Evolutionary conservation across 305 asterid species (phyloP).

Genomic region (Lippia alba): DNA sequence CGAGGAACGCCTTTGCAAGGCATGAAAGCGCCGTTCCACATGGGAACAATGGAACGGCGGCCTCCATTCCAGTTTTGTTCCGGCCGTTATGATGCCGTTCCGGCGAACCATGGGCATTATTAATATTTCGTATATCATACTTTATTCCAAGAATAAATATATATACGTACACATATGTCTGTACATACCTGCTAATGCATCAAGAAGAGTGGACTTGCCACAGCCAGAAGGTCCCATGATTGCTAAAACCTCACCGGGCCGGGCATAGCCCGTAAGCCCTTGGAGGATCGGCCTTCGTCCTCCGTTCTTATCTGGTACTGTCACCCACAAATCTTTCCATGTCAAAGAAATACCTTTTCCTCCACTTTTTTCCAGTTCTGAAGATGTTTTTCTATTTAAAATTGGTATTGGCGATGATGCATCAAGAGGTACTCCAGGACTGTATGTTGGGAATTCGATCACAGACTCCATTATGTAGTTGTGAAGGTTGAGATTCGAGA

Average conservation of each 20-base stretch:
- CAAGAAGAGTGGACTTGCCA: slow-evolving; percentile 75
- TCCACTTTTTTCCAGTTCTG: no score
- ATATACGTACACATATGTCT: no score
- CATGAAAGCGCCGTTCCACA: no score
- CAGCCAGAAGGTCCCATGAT: slow-evolving; percentile 80
- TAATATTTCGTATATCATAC: no score
- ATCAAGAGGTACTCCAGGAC: slow-evolving; percentile 25
- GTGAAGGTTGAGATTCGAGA: no score
- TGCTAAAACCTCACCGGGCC: slow-evolving; percentile 58
- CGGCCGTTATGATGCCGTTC: no score
- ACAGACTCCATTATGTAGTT: slow-evolving; percentile 1
- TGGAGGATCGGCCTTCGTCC: slow-evolving; percentile 47
- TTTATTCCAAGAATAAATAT: no score
- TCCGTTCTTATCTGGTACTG: slow-evolving; percentile 42
- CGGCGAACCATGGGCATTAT: no score
- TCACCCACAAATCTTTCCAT: slow-evolving; percentile 64
- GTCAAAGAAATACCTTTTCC: slow-evolving; percentile 40
- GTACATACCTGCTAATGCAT: slow-evolving; percentile 58
- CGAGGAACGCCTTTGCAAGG: no score
- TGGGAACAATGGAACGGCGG: no score
- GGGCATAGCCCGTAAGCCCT: slow-evolving; percentile 58
- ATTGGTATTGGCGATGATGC: slow-evolving; percentile 33
- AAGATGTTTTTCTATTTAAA: slow-evolving; percentile 5
- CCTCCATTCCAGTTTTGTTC: no score
- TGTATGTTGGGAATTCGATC: slow-evolving; percentile 5